Evolutionary conservation across 208 protist species (phyloP), one percentile per base, ranked within the genome.

Genomic region (Polymyxa betae): DNA sequence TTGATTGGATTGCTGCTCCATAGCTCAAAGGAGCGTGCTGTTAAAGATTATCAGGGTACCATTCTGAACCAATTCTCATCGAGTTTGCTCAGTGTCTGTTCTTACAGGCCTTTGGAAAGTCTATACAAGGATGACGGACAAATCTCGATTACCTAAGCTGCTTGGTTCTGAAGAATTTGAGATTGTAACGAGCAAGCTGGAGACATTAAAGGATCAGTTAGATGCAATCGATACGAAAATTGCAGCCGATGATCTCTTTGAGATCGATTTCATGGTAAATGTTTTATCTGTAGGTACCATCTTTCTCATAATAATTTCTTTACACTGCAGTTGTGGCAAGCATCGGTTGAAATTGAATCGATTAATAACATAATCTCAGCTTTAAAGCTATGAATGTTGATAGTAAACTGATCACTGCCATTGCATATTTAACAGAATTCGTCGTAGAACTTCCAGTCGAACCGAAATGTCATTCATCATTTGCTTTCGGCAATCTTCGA

Each of bases 311-410:
- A 29, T 60, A 5, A 24, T 60, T 60, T 5, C 24, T 60, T 60
- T 60, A 29, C 49, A 60, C 49, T 29, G 24, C 49, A 60, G 49
- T 43, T 82, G n/a, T 82, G 72, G 72, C 72, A 82, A n/a, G 72
- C 72, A n/a, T 82, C 72, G 72, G 40, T 82, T n/a, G 72, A 82
- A n/a, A 82, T 82, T n/a, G 72, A 82, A 35, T 82, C 72, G 12
- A 82, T 82, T 5, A 45, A 35, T n/a, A 82, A 82, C 72, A 43
- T 82, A 20, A 82, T 82, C 16, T 82, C n/a, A 12, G 72, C 72
- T 5, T n/a, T 82, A 43, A 82, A 82, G 72, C n/a, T 82, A 45
- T 82, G n/a, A 35, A 24, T 60, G 24, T 29, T 24, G 49, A 24
- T 5, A 60, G 49, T 5, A 5, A 5, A 60, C 5, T 60, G 49